Base-by-base conservation (phyloP, 2,329 filamentous ascomycete genomes). In the Truncatella angustata region DNA sequence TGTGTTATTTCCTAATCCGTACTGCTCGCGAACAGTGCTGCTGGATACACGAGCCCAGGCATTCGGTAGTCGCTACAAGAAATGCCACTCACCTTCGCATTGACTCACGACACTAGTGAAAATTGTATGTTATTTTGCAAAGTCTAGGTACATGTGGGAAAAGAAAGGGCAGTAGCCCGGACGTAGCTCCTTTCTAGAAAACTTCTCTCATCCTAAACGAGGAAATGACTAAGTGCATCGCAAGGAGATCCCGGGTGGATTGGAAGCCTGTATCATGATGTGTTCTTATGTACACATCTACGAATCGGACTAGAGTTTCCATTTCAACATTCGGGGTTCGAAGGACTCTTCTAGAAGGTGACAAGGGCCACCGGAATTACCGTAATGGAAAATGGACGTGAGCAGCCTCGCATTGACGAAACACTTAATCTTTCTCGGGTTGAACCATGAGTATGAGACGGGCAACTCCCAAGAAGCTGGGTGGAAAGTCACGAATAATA, bases 321-420 rank as follows among this genome's bases (percentile, higher is more conserved):
- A 28, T 16, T 46, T 28, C 14, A 35, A n/a, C 16, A 32, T n/a
- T 5, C 6, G 24, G 42, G 14, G 14, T 18, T 24, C 14, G 42
- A 18, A 9, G 24, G 43, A 16, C 26, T 35, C 10, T 46, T 46
- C 43, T 46, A 46, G 43, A 46, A 46, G 43, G 43, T 28, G 28
- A 32, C 28, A 32, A 7, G 28, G 14, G 28, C 28, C 14, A 32
- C 28, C 28, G 28, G 28, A 14, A 14, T n/a, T n/a, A 14, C 7
- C 28, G 28, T 7, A 32, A 7, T 7, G 26, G n/a, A 34, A 20
- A 35, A 18, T 6, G 28, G 28, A 14, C 30, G 26, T 45, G 43
- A 45, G 30, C 43, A 20, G 26, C 43, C 16, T 35, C 12, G 43
- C 43, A 23, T 6, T 39, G 36, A 39, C 36, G 18, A n/a, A n/a